Conservation (phyloP, 805 yeast genomes). For the Nakazawaea populi region DNA sequence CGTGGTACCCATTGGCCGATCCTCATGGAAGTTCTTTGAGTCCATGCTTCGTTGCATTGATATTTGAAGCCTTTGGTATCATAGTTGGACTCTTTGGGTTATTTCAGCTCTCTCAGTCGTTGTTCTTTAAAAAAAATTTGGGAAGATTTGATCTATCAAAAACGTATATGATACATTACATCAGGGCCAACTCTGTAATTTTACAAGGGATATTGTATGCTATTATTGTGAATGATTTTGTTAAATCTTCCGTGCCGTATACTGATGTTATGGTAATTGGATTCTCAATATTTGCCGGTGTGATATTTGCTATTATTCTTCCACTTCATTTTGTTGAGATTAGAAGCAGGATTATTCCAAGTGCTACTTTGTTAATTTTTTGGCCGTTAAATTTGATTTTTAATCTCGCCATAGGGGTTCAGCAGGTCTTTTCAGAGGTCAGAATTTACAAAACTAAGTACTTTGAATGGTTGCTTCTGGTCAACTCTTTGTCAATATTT, state of each 20-base stretch:
- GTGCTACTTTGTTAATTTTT: constrained; percentile 31
- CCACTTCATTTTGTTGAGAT: constrained; percentile 42
- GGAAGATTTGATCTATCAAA: not conserved
- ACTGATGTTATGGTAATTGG: constrained; percentile 7
- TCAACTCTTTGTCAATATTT: constrained; percentile 28
- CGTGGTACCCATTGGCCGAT: constrained; percentile 19
- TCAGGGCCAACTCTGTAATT: constrained; percentile 7
- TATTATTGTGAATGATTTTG: not conserved
- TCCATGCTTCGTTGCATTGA: constrained; percentile 23
- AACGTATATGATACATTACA: constrained; percentile 5
- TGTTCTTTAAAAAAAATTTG: constrained; percentile 2
- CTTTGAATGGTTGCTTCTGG: constrained; percentile 34
- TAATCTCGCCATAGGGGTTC: constrained; percentile 2
- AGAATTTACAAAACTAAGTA: constrained; percentile 17
- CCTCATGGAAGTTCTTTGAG: constrained; percentile 20
- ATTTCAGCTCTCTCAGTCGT: constrained; percentile 14
- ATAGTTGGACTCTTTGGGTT: constrained; percentile 15
- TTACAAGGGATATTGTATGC: constrained; percentile 8
- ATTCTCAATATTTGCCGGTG: constrained; percentile 12
- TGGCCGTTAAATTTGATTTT: constrained; percentile 29
- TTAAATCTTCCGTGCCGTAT: not conserved
- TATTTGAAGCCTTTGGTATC: constrained; percentile 11
- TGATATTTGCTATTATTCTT: constrained; percentile 21
- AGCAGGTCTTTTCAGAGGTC: constrained; percentile 8
- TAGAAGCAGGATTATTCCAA: constrained; percentile 30